Conservation (phyloP, 2,329 filamentous ascomycete species). For the Xylariales sp. region DNA sequence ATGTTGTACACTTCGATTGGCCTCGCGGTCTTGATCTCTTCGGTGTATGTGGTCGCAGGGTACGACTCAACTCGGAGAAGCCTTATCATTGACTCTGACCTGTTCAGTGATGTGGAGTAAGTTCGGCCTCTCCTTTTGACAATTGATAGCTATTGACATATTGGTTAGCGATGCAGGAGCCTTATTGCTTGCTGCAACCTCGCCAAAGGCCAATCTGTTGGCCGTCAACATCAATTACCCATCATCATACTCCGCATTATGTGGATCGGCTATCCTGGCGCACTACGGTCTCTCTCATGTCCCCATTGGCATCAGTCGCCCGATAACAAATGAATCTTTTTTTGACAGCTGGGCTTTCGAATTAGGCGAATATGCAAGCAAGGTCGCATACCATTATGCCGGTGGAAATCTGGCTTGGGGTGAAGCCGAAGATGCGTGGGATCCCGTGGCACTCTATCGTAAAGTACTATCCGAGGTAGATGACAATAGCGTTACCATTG, state of each 20-base stretch:
- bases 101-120: conserved; percentile 43
- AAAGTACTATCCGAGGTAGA: conserved; percentile 33
- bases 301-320: conserved; percentile 24
- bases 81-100: conserved; percentile 42
- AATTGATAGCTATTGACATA: not conserved
- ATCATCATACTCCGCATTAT: conserved; percentile 34
- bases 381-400: conserved; percentile 38
- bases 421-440: conserved; percentile 30
- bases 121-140: conserved; percentile 9
- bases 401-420: conserved; percentile 31
- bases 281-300: conserved; percentile 13
- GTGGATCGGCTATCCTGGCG: conserved; percentile 24
- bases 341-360: conserved; percentile 35
- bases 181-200: conserved; percentile 36
- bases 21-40: not conserved
- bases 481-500: conserved; percentile 38
- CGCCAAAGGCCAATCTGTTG: conserved; percentile 31
- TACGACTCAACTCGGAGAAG: conserved; percentile 23
- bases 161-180: conserved; percentile 33
- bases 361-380: conserved; percentile 40
- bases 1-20: too few relatives aligned
- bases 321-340: conserved; percentile 37
- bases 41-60: not conserved
- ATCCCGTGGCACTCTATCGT: conserved; percentile 41
- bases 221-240: conserved; percentile 37